phyloP scores from a whole-genome alignment of 2,329 filamentous ascomycete species.

The Aspergillus niger region DNA sequence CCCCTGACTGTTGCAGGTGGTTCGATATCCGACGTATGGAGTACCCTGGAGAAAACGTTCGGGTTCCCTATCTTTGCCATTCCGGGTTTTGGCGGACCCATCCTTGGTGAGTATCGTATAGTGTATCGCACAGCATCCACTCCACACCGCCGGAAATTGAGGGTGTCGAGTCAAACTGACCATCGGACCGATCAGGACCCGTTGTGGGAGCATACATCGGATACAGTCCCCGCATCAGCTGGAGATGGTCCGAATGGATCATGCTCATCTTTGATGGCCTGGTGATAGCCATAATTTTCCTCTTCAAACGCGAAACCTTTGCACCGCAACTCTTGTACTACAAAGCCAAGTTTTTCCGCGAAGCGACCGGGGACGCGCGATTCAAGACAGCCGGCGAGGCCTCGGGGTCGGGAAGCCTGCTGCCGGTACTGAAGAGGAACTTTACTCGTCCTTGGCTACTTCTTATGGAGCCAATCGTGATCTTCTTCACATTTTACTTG shows the following conservation, averaged over 20 bases:
- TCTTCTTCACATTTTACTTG: conserved; percentile 29
- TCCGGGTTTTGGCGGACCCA: conserved; percentile 40
- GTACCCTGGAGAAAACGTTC: conserved; percentile 49
- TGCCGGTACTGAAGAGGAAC: not conserved
- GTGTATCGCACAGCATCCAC: not conserved
- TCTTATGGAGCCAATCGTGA: conserved; percentile 31
- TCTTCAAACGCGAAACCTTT: conserved; percentile 55
- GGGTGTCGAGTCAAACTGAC: not conserved
- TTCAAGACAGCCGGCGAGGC: conserved; percentile 50
- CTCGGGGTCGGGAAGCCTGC: not conserved
- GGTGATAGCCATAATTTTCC: conserved; percentile 38
- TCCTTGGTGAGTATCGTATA: conserved; percentile 15
- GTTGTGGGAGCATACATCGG: conserved; percentile 21
- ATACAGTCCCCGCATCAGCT: conserved; percentile 13
- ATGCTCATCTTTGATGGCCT: conserved; percentile 41
- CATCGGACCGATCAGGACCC: conserved; percentile 4
- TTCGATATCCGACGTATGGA: conserved; percentile 50
- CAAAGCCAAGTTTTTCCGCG: conserved; percentile 44
- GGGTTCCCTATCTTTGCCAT: conserved; percentile 55
- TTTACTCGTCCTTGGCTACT: conserved; percentile 13
- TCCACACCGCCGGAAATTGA: not conserved
- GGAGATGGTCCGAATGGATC: conserved; percentile 51
- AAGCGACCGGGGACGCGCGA: conserved; percentile 45
- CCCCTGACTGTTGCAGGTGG: conserved; percentile 50
- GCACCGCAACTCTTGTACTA: conserved; percentile 46